Base-by-base conservation (phyloP, 129 eudicot species). In the Apium graveolens region DNA sequence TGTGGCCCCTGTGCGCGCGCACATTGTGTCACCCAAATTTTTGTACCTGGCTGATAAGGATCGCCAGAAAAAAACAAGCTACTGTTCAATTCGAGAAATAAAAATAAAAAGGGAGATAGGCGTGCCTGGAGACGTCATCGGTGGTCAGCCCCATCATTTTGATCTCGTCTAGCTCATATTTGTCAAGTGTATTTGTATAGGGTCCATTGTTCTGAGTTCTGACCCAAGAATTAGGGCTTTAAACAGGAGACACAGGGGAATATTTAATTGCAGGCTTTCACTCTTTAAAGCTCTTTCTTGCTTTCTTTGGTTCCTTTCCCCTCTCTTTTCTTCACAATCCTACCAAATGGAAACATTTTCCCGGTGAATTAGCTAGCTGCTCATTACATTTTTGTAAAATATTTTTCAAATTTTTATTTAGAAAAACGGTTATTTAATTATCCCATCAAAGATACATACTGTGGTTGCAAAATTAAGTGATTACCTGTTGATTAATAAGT, bases 71-170 rank as follows among this genome's bases (percentile, higher is more conserved):
- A 55, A 55, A 55, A 24, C 65, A 55, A 55, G 29, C 29, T 55
- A 55, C 65, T 55, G 24, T n/a, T n/a, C n/a, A n/a, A n/a, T 55
- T 1, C 8, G 65, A 1, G 24, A 55, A 55, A 55, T 24, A 20
- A 55, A 55, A 55, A 55, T 9, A 8, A 55, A 55, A 55, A 13
- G 66, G 14, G 31, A 65, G 14, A 29, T 73, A 73, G 82, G 92
- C 96, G 96, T 91, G 96, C 87, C 83, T 76, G 46, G 76, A 84
- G 74, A 80, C 86, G 81, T 77, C 84, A 82, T 90, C 20, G 39
- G 13, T 27, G 20, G 21, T 65, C 87, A 70, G 24, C 39, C 26
- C 5, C 38, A 73, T n/a, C 55, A 0, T 73, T 73, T 73, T 16
- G 29, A 57, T 44, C 11, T 41, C 39, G 16, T 73, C 34, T 72